phyloP scores from a whole-genome alignment of 2,329 filamentous ascomycete genomes.

The Trichoderma hamatum region DNA sequence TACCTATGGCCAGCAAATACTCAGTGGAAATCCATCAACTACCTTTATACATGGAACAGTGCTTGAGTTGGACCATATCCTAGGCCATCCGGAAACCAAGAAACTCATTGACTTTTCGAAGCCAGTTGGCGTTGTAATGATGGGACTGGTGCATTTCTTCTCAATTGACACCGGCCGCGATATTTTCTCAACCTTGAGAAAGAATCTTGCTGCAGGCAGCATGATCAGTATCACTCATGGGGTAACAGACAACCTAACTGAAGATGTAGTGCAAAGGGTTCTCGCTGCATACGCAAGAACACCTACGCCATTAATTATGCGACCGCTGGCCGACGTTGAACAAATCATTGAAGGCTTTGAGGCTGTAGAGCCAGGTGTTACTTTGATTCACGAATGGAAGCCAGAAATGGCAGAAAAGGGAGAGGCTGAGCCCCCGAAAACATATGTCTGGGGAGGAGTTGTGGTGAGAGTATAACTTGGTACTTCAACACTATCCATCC shows the following conservation, averaged over 20 bases:
- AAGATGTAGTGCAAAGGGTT: neutral
- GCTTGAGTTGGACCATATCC: neutral
- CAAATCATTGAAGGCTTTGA: neutral
- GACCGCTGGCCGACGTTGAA: neutral
- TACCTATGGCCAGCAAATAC: neutral
- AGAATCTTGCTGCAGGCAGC: neutral
- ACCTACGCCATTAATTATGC: constrained; percentile 14
- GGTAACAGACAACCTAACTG: neutral
- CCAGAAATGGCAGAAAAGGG: constrained; percentile 16
- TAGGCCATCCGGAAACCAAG: constrained; percentile 13
- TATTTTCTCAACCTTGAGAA: neutral
- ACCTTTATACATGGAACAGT: constrained; percentile 18
- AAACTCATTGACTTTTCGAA: constrained; percentile 20
- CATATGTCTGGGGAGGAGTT: neutral
- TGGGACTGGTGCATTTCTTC: constrained; percentile 18
- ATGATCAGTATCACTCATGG: constrained; percentile 3
- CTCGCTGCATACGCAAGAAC: constrained; percentile 5
- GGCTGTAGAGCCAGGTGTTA: neutral
- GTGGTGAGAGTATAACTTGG: neutral
- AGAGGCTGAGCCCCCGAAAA: neutral
- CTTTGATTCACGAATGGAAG: constrained; percentile 11
- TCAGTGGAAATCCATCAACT: neutral
- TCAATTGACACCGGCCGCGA: neutral
- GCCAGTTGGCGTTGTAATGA: constrained; percentile 21
- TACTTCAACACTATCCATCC: neutral